These are phyloP conservation scores for Linum trigynum DNA, from an alignment of 345 rosid species.

Conservation along the genomic window DNA sequence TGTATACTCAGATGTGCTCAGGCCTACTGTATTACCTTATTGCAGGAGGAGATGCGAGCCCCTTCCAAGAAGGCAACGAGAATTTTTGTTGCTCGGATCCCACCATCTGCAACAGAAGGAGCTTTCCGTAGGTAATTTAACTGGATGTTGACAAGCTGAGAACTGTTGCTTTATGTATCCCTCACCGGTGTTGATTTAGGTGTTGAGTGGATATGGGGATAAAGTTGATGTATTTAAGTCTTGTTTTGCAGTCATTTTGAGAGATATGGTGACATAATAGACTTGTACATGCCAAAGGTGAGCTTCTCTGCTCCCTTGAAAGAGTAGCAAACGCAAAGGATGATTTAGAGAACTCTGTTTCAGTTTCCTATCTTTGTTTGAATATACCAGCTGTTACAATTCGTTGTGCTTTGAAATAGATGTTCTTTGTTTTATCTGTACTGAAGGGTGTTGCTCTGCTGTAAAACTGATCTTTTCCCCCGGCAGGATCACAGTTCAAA, in stretches of 20 bases:
- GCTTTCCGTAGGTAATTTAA: conserved; percentile 68
- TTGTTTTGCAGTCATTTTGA: conserved; percentile 73
- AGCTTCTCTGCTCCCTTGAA: background rate
- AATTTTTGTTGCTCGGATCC: conserved; percentile 91
- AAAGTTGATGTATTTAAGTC: conserved; percentile 7
- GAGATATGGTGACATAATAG: conserved; percentile 31
- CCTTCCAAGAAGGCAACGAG: conserved; percentile 75
- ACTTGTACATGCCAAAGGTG: conserved; percentile 7
- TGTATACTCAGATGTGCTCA: background rate
- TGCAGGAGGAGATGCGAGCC: conserved; percentile 95
- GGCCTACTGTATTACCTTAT: conserved; percentile 12
- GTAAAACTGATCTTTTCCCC: background rate
- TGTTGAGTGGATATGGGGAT: conserved; percentile 5
- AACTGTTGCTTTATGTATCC: background rate
- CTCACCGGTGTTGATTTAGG: conserved; percentile 2
- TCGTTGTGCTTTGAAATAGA: background rate
- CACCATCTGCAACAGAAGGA: conserved; percentile 72
- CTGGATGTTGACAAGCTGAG: background rate
- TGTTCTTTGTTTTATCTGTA: background rate
- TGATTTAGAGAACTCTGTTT: background rate
- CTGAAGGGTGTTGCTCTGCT: background rate
- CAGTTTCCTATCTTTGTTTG: background rate
- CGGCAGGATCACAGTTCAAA: conserved; percentile 75
- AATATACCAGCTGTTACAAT: background rate
- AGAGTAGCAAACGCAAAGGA: too few relatives aligned